Base-by-base conservation (phyloP, 768 basidiomycete species). In the Lepiota subincarnata region DNA sequence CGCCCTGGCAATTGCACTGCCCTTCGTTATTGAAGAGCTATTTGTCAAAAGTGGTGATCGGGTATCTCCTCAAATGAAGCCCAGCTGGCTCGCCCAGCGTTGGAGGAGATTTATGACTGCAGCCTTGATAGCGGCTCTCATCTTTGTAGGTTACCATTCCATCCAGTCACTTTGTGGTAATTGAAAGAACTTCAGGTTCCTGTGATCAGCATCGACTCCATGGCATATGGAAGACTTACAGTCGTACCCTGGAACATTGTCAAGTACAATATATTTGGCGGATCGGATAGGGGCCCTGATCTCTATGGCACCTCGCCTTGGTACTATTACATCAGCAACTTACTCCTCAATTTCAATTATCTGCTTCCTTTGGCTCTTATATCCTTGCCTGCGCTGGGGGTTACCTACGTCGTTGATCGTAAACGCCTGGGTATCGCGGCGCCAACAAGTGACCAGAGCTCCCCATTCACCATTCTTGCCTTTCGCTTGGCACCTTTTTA, bases 181-280 rank as follows among this genome's bases (percentile, higher is more conserved):
- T 31, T 22, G 20, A 47, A 51, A 57, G 13, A 39, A 50, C 12
- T 48, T 48, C 28, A 98, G 96, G 69, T 95, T 53, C 94, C 95
- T 2, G 86, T 96, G 59, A 68, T 90, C 54, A 76, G 74, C 22
- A 74, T 98, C 51, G 97, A 99, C 71, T 92, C 86, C 22, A 73
- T 85, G 56, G 92, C 88, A 1, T 99, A 98, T 64, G 91, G 91
- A 16, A 84, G 80, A 54, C 73, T 84, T 37, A 77, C 80, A 4
- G 67, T 96, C 50, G 89, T 92, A 2, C 89, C 96, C 0, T 92
- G 92, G 86, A 97, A 98, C 68, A 95, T 98, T 59, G 69, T 98
- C 61, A 75, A 73, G 47, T 98, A 99, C 77, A 99, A 99, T 68
- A 79, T 98, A 57, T 91, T 99, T 68, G 84, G 89, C 13, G 82